Percentiles rank a stretch among this genome's conserved stretches.
Conservation (phyloP, 2,329 filamentous ascomycete genomes). For the Chlorencoelia australis region DNA sequence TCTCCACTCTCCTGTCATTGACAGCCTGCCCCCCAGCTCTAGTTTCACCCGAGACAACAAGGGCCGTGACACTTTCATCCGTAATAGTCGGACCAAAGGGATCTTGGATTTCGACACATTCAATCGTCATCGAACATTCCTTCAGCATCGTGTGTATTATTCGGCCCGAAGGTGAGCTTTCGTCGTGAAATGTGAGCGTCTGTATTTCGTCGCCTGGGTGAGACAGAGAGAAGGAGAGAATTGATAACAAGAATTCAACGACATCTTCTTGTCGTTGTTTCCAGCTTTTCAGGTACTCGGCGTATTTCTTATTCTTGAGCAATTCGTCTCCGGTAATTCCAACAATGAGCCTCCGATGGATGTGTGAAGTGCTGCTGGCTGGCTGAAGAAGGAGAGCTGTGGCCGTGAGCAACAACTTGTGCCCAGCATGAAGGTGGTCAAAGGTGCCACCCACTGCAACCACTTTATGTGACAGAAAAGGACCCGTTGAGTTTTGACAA, state of each 20-base stretch:
- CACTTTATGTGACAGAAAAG: constrained; percentile 36
- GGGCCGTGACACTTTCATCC: constrained; percentile 63
- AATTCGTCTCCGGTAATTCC: constrained; percentile 85
- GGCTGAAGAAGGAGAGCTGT: constrained; percentile 60
- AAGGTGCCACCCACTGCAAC: constrained; percentile 90
- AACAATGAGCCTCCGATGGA: constrained; percentile 55
- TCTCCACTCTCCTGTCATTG: constrained; percentile 69
- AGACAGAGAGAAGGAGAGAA: constrained; percentile 36
- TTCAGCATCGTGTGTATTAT: constrained; percentile 49
- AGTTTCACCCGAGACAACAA: constrained; percentile 86
- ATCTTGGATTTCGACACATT: constrained; percentile 79
- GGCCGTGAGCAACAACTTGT: constrained; percentile 93
- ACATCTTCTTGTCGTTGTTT: constrained; percentile 58
- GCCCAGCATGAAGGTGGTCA: constrained; percentile 88
- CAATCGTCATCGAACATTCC: constrained; percentile 51
- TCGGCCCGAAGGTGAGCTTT: constrained; percentile 34
- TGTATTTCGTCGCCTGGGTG: constrained; percentile 28
- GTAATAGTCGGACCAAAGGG: constrained; percentile 85
- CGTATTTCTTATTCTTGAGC: constrained; percentile 80
- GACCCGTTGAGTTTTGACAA: constrained; percentile 7
- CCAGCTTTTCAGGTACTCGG: constrained; percentile 75
- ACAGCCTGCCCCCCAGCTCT: constrained; percentile 73
- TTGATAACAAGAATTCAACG: constrained; percentile 62
- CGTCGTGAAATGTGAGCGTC: constrained; percentile 13
- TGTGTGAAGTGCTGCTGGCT: constrained; percentile 28